These are phyloP conservation scores for Odontarrhena argentea DNA, from an alignment of 345 rosid genomes.

Conservation along the genomic window DNA sequence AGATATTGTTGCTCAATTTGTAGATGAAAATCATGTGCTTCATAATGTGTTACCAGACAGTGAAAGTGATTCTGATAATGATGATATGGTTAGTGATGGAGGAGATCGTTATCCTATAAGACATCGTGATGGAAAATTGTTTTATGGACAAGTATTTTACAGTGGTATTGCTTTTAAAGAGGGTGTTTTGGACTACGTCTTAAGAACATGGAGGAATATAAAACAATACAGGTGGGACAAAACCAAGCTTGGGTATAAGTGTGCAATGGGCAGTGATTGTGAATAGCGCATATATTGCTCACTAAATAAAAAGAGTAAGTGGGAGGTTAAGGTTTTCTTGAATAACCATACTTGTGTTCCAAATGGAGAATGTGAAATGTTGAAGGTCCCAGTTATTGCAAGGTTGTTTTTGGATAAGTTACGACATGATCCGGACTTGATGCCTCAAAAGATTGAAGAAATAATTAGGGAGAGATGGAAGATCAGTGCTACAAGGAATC, in stretches of 20 bases:
- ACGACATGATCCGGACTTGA: background rate
- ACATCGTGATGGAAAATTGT: too few species aligned
- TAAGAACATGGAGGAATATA: background rate
- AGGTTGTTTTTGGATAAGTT: background rate
- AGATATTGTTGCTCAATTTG: too few species aligned
- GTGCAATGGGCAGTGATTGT: background rate
- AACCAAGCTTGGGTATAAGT: background rate
- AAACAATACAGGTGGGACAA: background rate
- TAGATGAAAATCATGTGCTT: too few species aligned
- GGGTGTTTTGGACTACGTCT: background rate
- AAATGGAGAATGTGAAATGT: background rate
- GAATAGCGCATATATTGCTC: background rate
- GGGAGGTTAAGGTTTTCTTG: background rate
- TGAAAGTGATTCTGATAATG: too few species aligned
- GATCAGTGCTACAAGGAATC: background rate
- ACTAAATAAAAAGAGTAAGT: background rate
- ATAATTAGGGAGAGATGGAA: background rate
- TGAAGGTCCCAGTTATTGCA: background rate
- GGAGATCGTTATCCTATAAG: too few species aligned
- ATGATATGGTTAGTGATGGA: too few species aligned
- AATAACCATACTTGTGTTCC: background rate
- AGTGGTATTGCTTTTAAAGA: background rate
- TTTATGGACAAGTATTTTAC: too few species aligned
- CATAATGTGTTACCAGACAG: too few species aligned
- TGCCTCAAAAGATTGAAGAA: background rate